phyloP scores from a whole-genome alignment of 169 alveolate species.

The Cyclospora cayetanensis region DNA sequence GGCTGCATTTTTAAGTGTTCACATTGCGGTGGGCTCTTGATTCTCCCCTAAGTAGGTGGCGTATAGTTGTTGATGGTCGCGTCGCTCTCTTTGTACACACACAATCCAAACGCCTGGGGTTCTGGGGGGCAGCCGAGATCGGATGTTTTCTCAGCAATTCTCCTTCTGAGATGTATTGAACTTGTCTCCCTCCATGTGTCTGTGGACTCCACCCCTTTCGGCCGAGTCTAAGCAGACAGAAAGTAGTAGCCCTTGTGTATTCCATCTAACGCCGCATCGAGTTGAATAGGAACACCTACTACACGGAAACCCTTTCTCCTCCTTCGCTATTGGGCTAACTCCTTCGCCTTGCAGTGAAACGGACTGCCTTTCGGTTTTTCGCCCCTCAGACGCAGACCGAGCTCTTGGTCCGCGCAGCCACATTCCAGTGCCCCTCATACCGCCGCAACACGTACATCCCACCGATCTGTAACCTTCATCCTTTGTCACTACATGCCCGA shows the following conservation, averaged over 20 bases:
- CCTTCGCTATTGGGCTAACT: background rate
- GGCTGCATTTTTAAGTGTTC: too few species aligned
- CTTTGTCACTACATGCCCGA: too few species aligned
- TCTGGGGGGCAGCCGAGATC: constrained; percentile 21
- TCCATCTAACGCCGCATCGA: background rate
- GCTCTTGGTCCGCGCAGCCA: too few species aligned
- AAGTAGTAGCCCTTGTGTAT: background rate
- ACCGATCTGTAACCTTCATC: too few species aligned
- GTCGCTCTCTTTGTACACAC: too few species aligned
- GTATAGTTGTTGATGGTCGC: too few species aligned
- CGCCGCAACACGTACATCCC: too few species aligned
- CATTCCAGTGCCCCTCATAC: too few species aligned
- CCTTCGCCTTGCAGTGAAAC: background rate
- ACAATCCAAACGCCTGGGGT: background rate
- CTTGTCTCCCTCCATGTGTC: background rate
- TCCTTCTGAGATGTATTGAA: background rate
- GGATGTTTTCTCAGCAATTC: background rate
- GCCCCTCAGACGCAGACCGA: too few species aligned
- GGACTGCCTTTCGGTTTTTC: background rate
- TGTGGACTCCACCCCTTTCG: background rate
- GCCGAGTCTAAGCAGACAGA: background rate
- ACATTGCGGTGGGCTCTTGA: too few species aligned
- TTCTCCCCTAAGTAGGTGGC: too few species aligned
- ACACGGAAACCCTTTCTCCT: background rate
- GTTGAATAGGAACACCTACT: background rate